Percentiles rank a stretch among this genome's conserved stretches.
Evolutionary conservation across 768 basidiomycete genomes (phyloP).

Genomic region (Sporobolomyces roseus): DNA sequence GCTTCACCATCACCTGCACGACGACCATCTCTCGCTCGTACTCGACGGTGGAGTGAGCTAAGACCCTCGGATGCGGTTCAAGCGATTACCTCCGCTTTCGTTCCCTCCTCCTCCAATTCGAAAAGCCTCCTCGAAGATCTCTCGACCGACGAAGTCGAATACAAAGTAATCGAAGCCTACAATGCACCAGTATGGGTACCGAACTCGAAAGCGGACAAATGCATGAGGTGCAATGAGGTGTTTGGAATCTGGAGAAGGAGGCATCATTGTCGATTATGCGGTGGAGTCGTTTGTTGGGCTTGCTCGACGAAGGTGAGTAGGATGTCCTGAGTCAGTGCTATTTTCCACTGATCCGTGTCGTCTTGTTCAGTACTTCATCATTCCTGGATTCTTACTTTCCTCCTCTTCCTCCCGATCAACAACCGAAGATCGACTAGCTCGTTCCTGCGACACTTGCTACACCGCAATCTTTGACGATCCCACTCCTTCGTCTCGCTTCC

Average conservation of each 20-base stretch:
- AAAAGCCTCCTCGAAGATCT: not conserved
- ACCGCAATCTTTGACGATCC: conserved; percentile 65
- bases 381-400: conserved; percentile 49
- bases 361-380: conserved; percentile 70
- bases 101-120: not conserved
- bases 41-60: conserved; percentile 26
- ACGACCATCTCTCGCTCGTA: not conserved
- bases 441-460: conserved; percentile 81
- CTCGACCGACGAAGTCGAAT: conserved; percentile 8
- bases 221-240: conserved; percentile 76
- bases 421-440: conserved; percentile 53
- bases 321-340: conserved; percentile 41
- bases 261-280: conserved; percentile 97
- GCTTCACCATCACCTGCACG: not conserved
- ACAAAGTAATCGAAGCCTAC: conserved; percentile 64
- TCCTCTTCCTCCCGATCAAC: not conserved
- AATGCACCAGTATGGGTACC: conserved; percentile 91
- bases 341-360: not conserved
- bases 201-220: conserved; percentile 72
- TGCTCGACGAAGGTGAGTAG: conserved; percentile 68
- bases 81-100: conserved; percentile 19
- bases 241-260: conserved; percentile 93
- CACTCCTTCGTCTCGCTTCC: conserved; percentile 14
- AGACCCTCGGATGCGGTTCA: conserved; percentile 6
- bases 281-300: conserved; percentile 74